Conservation (phyloP, 176 grass and related monocot species). For the Melocanna baccifera region DNA sequence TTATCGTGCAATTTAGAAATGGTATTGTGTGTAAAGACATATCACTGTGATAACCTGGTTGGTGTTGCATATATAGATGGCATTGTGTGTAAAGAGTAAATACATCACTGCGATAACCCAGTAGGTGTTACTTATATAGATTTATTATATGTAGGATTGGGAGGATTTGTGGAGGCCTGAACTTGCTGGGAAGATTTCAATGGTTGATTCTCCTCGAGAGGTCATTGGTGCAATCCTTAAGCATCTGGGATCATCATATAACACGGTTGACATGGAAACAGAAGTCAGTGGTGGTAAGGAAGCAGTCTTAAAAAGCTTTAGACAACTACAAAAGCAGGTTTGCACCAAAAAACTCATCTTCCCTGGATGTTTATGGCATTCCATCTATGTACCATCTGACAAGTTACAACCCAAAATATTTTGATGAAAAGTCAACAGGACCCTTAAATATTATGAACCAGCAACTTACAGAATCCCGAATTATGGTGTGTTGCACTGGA, state of each 20-base stretch:
- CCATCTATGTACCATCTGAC: not conserved
- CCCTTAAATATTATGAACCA: not conserved
- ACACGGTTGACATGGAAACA: conserved; percentile 62
- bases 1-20: not conserved
- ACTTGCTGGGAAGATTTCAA: conserved; percentile 78
- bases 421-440: not conserved
- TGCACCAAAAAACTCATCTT: not conserved
- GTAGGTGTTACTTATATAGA: not conserved
- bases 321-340: conserved; percentile 73
- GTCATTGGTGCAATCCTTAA: conserved; percentile 90
- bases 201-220: conserved; percentile 91
- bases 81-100: not conserved
- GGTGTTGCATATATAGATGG: not conserved
- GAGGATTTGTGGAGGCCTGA: conserved; percentile 90
- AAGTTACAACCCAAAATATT: not conserved
- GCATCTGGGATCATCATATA: conserved; percentile 79
- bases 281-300: conserved; percentile 72
- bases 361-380: not conserved
- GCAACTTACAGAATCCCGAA: not conserved
- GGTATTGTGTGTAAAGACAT: not conserved
- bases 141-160: conserved; percentile 62
- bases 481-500: not conserved
- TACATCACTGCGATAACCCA: not conserved
- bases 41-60: not conserved
- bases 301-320: conserved; percentile 57